Evolutionary conservation across 2,329 filamentous ascomycete species (phyloP), one percentile per base, ranked within the genome.

Genomic region (Colletotrichum cereale): DNA sequence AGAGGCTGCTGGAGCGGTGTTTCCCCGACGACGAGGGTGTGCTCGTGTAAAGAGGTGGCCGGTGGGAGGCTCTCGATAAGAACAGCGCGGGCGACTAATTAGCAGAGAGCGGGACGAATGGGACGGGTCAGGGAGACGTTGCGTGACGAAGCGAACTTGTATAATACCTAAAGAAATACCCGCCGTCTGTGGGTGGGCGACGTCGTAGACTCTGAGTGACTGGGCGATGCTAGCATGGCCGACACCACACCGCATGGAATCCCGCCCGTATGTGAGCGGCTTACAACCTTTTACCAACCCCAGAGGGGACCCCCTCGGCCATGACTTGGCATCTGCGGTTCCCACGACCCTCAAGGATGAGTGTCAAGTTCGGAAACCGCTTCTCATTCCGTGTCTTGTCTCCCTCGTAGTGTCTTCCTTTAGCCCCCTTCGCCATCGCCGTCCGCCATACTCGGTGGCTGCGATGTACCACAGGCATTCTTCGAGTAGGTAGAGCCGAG

Each of bases 1-100:
- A 75, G 52, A 78, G 79, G 63, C 74, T 87, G 50, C 56, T 79
- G 62, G 76, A 55, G 31, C 48, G 53, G 44, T 72, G 44, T 26
- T 72, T 72, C 5, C 40, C 58, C 21, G 66, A 68, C 56, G 64
- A 66, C 26, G 55, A 61, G 31, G 64, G 42, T 12, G 64, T 66
- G 7, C 36, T 66, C 44, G 64, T 66, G 26, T 66, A 29, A 61
- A 6, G n/a, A n/a, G n/a, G n/a, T n/a, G n/a, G n/a, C n/a, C n/a
- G n/a, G n/a, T n/a, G 21, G 38, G 26, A 12, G 18, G 26, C 29
- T 38, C 5, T 4, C 0, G 11, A 24, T 18, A 38, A 21, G 34
- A 24, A 56, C 53, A 4, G 53, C 53, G 12, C 29, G 12, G 53
- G 12, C 18, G 21, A 38, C 21, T n/a, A n/a, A n/a, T 7, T 12